Base-by-base conservation (phyloP, 1,284 basidiomycete genomes). In the Puccinia horiana region DNA sequence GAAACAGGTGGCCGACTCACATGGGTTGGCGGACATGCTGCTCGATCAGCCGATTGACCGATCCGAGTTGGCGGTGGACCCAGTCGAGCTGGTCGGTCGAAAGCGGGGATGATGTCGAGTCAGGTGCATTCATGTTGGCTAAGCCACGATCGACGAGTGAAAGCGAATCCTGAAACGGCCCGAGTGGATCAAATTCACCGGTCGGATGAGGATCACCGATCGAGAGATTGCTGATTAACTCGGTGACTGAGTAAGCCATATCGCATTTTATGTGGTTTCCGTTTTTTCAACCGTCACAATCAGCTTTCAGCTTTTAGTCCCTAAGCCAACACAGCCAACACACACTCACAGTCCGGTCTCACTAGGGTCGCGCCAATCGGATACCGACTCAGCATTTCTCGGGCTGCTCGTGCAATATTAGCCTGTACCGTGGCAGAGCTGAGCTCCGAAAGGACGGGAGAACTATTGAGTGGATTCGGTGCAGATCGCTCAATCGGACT, bases 361-460 rank as follows among this genome's bases (percentile, higher is more conserved):
- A 80, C 12, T 12, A 80, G 42, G 20, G 52, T 61, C n/a, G 69
- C 49, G 2, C 70, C 56, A 18, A 80, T 58, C 26, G 69, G 78
- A 58, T 52, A 79, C 47, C 52, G 76, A 29, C 52, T 49, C 16
- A 79, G 29, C 26, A 67, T 20, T 32, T 78, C 61, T n/a, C 65
- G 40, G 12, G 40, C 63, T 32, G 61, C 40, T 54, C 47, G 76
- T 0, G 61, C 35, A 56, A 79, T 69, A 47, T 80, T 56, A 61
- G 78, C 78, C 58, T 80, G 69, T n/a, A 80, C 67, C 12, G 67
- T 58, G n/a, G 67, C 69, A 5, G 77, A 40, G 16, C 14, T 79
- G 14, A 23, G 32, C 11, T 76, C 42, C 37, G 69, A 23, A 18
- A 72, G 26, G 47, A 52, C 20, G 35, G 42, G 61, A 63, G 49